These are phyloP conservation scores for Vigna trinervia DNA, from an alignment of 306 rosid genomes.

Conservation along the genomic window DNA sequence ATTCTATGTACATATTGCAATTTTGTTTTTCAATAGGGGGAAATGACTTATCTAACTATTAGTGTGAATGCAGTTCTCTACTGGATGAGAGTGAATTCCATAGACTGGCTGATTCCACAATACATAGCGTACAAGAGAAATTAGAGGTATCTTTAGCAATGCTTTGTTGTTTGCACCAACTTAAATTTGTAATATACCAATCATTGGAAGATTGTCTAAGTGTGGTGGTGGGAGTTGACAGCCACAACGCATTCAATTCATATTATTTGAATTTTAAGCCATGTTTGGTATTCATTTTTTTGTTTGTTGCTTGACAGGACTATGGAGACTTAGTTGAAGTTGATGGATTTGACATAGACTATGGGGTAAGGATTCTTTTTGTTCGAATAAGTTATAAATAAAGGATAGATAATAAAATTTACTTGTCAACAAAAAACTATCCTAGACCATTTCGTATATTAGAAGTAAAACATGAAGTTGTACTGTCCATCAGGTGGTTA, in stretches of 20 bases:
- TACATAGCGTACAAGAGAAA: conserved; percentile 78
- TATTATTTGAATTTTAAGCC: conserved; percentile 5
- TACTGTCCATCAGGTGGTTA: conserved; percentile 1
- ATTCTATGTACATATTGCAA: conserved; percentile 11
- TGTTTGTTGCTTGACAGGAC: conserved; percentile 60
- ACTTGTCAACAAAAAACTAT: not conserved
- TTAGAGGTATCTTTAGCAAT: conserved; percentile 63
- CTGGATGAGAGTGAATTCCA: conserved; percentile 86
- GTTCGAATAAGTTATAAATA: not conserved
- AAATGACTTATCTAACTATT: conserved; percentile 52
- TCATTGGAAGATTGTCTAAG: not conserved
- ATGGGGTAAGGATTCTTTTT: conserved; percentile 68
- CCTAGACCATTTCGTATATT: not conserved
- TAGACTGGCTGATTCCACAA: conserved; percentile 73
- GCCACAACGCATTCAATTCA: conserved; percentile 17
- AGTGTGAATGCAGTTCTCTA: conserved; percentile 67
- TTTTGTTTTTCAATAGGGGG: conserved; percentile 4
- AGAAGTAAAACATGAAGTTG: not conserved
- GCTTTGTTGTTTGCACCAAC: not conserved
- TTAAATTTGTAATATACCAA: conserved; percentile 4
- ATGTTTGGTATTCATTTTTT: not conserved
- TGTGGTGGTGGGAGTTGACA: conserved; percentile 18
- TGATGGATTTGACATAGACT: conserved; percentile 90
- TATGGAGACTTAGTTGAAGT: conserved; percentile 79
- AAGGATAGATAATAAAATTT: not conserved